Evolutionary conservation across 306 rosid genomes (phyloP), one percentile per base, ranked within the genome.

Genomic region (Lathyrus aphaca): DNA sequence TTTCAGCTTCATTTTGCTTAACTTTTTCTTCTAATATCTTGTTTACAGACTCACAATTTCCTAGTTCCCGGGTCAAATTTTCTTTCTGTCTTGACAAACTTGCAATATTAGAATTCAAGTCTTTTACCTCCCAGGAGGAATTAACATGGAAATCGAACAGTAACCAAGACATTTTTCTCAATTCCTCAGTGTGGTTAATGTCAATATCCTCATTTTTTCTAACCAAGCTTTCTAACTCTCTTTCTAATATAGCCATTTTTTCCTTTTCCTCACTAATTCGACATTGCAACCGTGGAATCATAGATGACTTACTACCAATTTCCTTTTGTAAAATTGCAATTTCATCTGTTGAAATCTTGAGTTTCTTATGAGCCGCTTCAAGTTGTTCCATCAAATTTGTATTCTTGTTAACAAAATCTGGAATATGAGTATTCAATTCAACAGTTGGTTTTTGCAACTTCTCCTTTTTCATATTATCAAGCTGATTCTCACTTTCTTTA

Each of bases 281-380:
- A 71, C 23, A 21, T 21, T 21, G 23, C 23, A 21, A 21, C 23
- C 23, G 2, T 2, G 23, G 23, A 21, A 21, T 21, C 23, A 21
- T 21, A 21, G 23, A 21, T 21, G 23, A 21, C 23, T 21, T 21
- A 38, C 54, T 64, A 50, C 10, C 6, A 44, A 86, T 83, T 67
- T 86, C 88, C 68, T 66, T 69, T 57, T 38, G 78, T 61, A 88
- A 62, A 37, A 13, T 85, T 44, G 66, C 74, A 82, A 72, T 82
- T 68, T 86, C 88, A 32, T 83, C 75, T 25, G 74, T 73, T 4
- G 89, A 85, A 37, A 49, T 72, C 83, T 57, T 77, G 14, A 80
- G 86, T 54, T 81, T 65, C 42, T 73, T 79, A 62, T 63, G 68
- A 54, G 79, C 76, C 12, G 12, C 71, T 62, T 78, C 84, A 55